phyloP scores from a whole-genome alignment of 2,329 filamentous ascomycete species.

The Magnaporthiopsis rhizophila region DNA sequence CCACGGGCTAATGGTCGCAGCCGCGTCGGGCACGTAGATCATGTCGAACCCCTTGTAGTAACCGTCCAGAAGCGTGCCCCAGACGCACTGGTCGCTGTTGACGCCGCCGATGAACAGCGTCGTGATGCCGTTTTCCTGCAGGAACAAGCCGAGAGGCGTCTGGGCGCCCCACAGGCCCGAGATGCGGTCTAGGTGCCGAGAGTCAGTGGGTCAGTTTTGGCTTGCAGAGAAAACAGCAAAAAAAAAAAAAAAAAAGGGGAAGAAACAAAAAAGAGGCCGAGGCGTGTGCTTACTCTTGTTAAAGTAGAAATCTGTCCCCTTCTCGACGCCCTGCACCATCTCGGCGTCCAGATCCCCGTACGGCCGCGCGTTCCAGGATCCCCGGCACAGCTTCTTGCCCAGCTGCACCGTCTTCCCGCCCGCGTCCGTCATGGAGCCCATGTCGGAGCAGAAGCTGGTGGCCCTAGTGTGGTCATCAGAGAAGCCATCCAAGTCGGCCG shows the following conservation, averaged over 20 bases:
- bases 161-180: constrained; percentile 43
- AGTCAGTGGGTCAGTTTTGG: background rate
- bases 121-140: constrained; percentile 29
- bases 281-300: constrained; percentile 31
- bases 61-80: constrained; percentile 44
- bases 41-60: constrained; percentile 48
- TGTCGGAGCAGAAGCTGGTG: constrained; percentile 19
- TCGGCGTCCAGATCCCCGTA: constrained; percentile 33
- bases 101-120: constrained; percentile 49
- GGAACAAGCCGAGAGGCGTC: constrained; percentile 32
- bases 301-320: constrained; percentile 34
- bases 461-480: constrained; percentile 18
- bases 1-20: constrained; percentile 36
- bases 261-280: background rate
- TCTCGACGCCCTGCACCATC: constrained; percentile 18
- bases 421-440: constrained; percentile 17
- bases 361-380: constrained; percentile 46
- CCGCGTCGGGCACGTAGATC: constrained; percentile 43
- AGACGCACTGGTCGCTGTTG: constrained; percentile 53
- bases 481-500: constrained; percentile 38
- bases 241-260: background rate
- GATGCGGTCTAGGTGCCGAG: constrained; percentile 32
- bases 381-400: constrained; percentile 39
- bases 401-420: constrained; percentile 18
- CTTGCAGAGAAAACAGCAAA: no score